These are phyloP conservation scores for Volvox africanus DNA, from an alignment of 139 green algal genomes.

Conservation along the genomic window DNA sequence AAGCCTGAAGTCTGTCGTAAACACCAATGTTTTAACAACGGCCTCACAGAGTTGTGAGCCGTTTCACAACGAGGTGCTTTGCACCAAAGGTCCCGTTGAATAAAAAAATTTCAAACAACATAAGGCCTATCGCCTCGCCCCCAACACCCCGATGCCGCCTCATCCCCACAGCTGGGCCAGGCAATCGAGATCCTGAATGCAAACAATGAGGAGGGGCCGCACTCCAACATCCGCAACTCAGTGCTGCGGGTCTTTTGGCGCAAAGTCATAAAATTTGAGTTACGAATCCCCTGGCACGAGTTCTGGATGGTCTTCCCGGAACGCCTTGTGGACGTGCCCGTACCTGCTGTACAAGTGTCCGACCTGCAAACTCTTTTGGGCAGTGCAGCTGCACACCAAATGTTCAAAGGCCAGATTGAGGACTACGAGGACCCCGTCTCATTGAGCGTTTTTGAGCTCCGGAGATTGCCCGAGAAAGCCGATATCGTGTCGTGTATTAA, in stretches of 20 bases:
- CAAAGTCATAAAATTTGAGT: slow-evolving; percentile 12
- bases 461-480: neutral
- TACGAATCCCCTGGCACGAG: slow-evolving; percentile 1
- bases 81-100: no score
- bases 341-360: neutral
- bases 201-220: slow-evolving; percentile 13
- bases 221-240: slow-evolving; percentile 30
- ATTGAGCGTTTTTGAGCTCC: slow-evolving; percentile 10
- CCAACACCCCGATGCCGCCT: no score
- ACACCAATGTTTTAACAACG: no score
- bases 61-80: no score
- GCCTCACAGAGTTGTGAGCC: no score
- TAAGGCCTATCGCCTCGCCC: no score
- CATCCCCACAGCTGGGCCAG: neutral
- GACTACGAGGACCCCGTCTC: slow-evolving; percentile 7
- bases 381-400: neutral
- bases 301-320: slow-evolving; percentile 18
- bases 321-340: slow-evolving; percentile 2
- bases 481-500: neutral
- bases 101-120: no score
- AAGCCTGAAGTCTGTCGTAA: no score
- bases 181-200: slow-evolving; percentile 27
- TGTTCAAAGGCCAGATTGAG: slow-evolving; percentile 1
- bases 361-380: neutral
- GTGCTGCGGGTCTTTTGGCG: slow-evolving; percentile 16